phyloP scores from a whole-genome alignment of 345 rosid species.

The Brassica carinata region DNA sequence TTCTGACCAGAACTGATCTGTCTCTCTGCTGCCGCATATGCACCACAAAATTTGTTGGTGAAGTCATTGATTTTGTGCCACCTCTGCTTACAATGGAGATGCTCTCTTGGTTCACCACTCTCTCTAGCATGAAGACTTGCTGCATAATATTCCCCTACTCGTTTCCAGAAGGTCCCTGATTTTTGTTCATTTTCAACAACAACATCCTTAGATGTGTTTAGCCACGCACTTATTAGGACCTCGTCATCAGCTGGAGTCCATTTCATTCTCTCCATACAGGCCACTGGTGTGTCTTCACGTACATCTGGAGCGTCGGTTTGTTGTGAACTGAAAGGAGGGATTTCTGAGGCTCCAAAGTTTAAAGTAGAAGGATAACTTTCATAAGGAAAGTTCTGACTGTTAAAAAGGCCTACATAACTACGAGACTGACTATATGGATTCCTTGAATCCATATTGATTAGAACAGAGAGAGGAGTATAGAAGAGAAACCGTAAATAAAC shows the following conservation, averaged over 20 bases:
- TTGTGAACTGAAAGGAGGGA: too few relatives aligned
- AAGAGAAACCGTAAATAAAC: too few relatives aligned
- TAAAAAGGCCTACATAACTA: too few relatives aligned
- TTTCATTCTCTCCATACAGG: not conserved
- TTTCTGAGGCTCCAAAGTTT: too few relatives aligned
- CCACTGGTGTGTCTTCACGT: not conserved
- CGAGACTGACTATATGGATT: too few relatives aligned
- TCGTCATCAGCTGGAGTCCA: not conserved
- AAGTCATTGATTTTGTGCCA: not conserved
- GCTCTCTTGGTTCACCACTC: not conserved
- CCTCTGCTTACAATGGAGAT: not conserved
- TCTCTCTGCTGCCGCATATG: too few relatives aligned
- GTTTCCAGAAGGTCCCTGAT: not conserved
- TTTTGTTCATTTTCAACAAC: not conserved
- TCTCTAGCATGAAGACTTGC: not conserved
- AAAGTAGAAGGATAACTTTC: too few relatives aligned
- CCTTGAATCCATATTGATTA: too few relatives aligned
- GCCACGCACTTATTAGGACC: not conserved
- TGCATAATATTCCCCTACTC: not conserved
- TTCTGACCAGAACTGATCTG: too few relatives aligned
- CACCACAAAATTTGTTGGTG: too few relatives aligned
- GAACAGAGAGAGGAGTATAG: too few relatives aligned
- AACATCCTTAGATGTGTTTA: not conserved
- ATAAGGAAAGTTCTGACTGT: too few relatives aligned
- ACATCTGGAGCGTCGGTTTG: not conserved